Evolutionary conservation across 2,329 filamentous ascomycete genomes (phyloP), one percentile per base, ranked within the genome.

Genomic region (Orbilia oligospora): DNA sequence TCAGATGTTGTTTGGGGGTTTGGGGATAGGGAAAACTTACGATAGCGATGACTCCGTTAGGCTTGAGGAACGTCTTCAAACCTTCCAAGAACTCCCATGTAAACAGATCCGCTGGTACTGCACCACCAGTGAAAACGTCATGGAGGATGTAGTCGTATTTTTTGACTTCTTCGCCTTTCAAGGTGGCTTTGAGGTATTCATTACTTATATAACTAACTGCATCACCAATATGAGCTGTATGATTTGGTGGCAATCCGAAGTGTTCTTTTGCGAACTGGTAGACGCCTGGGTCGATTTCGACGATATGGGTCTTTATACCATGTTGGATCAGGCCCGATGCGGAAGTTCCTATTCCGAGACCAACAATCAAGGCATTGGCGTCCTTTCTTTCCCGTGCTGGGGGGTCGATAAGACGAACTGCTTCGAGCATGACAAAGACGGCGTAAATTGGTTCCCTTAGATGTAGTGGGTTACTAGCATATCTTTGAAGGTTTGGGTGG

Each of bases 81-180:
- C 91, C 90, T 66, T 88, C 85, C 51, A 99, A 85, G 82, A 99
- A 98, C 81, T 96, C 91, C 4, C 90, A 84, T 0, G 94, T 98
- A 85, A 99, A 99, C 6, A 99, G 89, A 6, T 91, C 87, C 1
- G 94, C 90, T 0, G 96, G 96, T 84, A 98, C 96, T 0, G 94
- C 94, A 66, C 96, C 96, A 24, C 96, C 96, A 0, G 96, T 99
- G 84, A 99, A 99, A 24, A 99, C 96, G 81, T 99, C 96, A 84
- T 99, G 96, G 68, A 99, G 88, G 83, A 99, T 96, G 86, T 97
- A 98, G 85, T 97, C 91, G 84, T 92, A 99, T 55, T 82, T 84
- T 6, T 85, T 83, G 71, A 86, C 82, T 33, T 72, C 18, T 14
- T 72, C 55, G n/a, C 53, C 48, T 30, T 85, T 81, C 64, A 85